Evolutionary conservation across 805 yeast genomes (phyloP), one percentile per base, ranked within the genome.

Genomic region (Yamadazyma scolyti): DNA sequence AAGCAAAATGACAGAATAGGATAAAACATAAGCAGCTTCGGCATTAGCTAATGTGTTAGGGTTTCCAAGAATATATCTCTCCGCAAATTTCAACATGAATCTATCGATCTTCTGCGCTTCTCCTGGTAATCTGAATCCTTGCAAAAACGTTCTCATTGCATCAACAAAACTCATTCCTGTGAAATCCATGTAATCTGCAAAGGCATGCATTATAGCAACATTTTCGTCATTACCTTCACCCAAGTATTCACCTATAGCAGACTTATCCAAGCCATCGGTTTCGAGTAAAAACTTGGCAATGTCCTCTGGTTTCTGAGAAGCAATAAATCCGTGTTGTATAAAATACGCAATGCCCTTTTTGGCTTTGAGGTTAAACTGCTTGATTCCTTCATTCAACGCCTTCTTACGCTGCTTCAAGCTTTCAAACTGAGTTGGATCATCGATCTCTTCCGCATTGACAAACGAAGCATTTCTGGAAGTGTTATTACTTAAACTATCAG

Each of bases 41-140:
- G 97, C 96, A 48, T 85, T 85, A 0, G 95, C 79, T 56, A 90
- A 90, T 0, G 80, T 71, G n/a, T 68, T 68, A 7, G 96, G 96
- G 52, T 93, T 93, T 39, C 90, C 96, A 42, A 83, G 79, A 14
- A 80, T 79, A 52, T 80, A 93, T 44, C 95, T 72, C 57, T 87
- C 95, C 4, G 98, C 98, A 65, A 94, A 94, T 51, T 93, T 90
- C 54, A 93, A 74, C 96, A 94, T 86, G 52, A 80, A 87, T 46
- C 99, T 73, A 66, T 93, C 98, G 52, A 93, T 90, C 51, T 93
- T 90, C 61, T 93, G 99, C 4, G 96, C 89, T 61, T 93, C 99
- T 30, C 99, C 99, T 2, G 99, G 98, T 37, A 93, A 71, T 54
- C 98, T 72, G 62, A 93, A 94, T 28, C 77, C 71, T 51, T 94